These are phyloP conservation scores for Aureobasidium pullulans DNA, from an alignment of 2,329 filamentous ascomycete species.

Conservation along the genomic window DNA sequence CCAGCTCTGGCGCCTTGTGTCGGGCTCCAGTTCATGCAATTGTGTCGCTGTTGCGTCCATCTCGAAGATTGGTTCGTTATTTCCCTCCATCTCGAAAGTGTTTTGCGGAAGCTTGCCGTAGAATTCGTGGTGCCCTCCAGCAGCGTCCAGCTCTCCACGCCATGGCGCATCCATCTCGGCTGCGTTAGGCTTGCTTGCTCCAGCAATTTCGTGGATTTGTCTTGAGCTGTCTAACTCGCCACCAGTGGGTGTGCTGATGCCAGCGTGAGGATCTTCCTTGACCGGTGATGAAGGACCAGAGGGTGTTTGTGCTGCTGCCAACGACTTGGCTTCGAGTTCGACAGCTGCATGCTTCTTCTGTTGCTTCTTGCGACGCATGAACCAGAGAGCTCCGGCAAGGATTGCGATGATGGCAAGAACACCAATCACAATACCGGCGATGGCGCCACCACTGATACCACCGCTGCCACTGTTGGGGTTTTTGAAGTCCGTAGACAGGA, in stretches of 20 bases:
- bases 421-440: slow-evolving; percentile 29
- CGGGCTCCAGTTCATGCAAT: slow-evolving; percentile 21
- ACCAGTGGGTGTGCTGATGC: slow-evolving; percentile 25
- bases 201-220: slow-evolving; percentile 28
- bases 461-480: neutral
- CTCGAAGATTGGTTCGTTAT: slow-evolving; percentile 21
- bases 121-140: slow-evolving; percentile 16
- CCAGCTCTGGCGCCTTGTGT: slow-evolving; percentile 12
- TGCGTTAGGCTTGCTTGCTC: slow-evolving; percentile 20
- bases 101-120: slow-evolving; percentile 15
- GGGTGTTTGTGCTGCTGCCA: slow-evolving; percentile 15
- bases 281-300: slow-evolving; percentile 11
- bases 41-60: slow-evolving; percentile 22
- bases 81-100: slow-evolving; percentile 20
- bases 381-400: slow-evolving; percentile 22
- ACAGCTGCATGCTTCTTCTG: slow-evolving; percentile 21
- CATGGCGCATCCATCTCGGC: slow-evolving; percentile 27
- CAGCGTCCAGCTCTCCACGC: slow-evolving; percentile 25
- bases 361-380: slow-evolving; percentile 20
- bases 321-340: slow-evolving; percentile 26
- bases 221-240: slow-evolving; percentile 26
- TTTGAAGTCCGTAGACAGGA: slow-evolving; percentile 22
- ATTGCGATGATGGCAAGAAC: slow-evolving; percentile 24
- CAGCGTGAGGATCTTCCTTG: slow-evolving; percentile 17
- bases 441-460: slow-evolving; percentile 25